Percentiles rank a stretch among this genome's conserved stretches.
These are phyloP conservation scores for Fraxinus quadrangulata DNA, from an alignment of 257 asterid genomes.

Conservation along the genomic window DNA sequence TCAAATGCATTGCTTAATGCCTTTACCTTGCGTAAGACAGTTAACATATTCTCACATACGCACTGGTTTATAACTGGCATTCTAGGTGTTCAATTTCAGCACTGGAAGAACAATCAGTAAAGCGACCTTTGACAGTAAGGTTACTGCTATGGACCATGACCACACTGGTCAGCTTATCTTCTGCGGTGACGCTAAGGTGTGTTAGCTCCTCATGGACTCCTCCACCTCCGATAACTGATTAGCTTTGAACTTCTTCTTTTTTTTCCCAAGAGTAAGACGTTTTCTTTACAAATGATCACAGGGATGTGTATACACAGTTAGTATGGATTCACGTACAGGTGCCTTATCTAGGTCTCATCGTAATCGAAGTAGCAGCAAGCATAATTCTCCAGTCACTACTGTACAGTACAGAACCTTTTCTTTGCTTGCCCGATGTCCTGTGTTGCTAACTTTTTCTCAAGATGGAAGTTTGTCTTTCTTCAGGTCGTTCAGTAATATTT, in stretches of 20 bases:
- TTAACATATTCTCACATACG: too few relatives aligned
- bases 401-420: constrained; percentile 91
- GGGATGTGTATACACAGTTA: constrained; percentile 84
- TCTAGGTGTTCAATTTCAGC: constrained; percentile 91
- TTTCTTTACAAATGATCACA: constrained; percentile 39
- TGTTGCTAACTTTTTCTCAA: constrained; percentile 67
- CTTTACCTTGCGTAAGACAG: too few relatives aligned
- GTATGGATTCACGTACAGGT: constrained; percentile 77
- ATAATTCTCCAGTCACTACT: constrained; percentile 75
- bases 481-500: constrained; percentile 53
- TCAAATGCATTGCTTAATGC: too few relatives aligned
- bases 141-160: constrained; percentile 97
- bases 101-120: constrained; percentile 85
- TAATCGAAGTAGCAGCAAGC: constrained; percentile 62
- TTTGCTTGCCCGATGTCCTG: constrained; percentile 87
- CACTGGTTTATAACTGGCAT: constrained; percentile 24
- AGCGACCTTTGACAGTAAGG: constrained; percentile 64
- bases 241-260: constrained; percentile 1
- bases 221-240: not conserved
- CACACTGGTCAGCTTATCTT: constrained; percentile 93
- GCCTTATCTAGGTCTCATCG: constrained; percentile 79
- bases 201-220: constrained; percentile 18
- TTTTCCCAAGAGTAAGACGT: not conserved
- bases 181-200: constrained; percentile 93
- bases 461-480: constrained; percentile 95